Percentiles rank a stretch among this genome's conserved stretches.
phyloP scores from a whole-genome alignment of 202 grass and related monocot species.

The Panicum hallii region DNA sequence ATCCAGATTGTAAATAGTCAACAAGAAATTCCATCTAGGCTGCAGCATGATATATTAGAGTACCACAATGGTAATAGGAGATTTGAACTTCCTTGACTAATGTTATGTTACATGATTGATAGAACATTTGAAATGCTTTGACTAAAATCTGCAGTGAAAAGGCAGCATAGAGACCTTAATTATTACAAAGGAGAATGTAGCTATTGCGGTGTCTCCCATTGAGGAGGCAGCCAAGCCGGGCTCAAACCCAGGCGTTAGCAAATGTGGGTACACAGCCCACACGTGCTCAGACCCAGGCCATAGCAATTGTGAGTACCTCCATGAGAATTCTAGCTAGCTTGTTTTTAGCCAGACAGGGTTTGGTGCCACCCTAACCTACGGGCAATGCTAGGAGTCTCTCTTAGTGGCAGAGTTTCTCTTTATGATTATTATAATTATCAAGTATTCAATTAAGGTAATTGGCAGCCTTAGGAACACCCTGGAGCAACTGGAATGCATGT shows the following conservation, averaged over 20 bases:
- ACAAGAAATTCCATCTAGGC: background rate
- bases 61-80: background rate
- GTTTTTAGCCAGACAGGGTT: background rate
- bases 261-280: background rate
- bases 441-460: background rate
- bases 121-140: background rate
- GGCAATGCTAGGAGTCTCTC: background rate
- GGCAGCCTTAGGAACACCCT: background rate
- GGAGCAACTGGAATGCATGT: background rate
- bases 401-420: background rate
- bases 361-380: background rate
- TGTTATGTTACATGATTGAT: conserved; percentile 13
- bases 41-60: background rate
- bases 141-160: background rate
- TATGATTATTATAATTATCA: background rate
- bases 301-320: background rate
- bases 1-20: background rate
- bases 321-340: background rate
- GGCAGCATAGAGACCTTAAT: background rate
- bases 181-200: background rate
- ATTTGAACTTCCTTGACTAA: conserved; percentile 11
- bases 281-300: background rate
- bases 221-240: background rate
- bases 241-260: background rate
- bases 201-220: background rate